A percentile compares a stretch with the other conserved stretches of the same genome.
Evolutionary conservation across 2,329 filamentous ascomycete genomes (phyloP).

Genomic region (Alternaria angustiovoidea): DNA sequence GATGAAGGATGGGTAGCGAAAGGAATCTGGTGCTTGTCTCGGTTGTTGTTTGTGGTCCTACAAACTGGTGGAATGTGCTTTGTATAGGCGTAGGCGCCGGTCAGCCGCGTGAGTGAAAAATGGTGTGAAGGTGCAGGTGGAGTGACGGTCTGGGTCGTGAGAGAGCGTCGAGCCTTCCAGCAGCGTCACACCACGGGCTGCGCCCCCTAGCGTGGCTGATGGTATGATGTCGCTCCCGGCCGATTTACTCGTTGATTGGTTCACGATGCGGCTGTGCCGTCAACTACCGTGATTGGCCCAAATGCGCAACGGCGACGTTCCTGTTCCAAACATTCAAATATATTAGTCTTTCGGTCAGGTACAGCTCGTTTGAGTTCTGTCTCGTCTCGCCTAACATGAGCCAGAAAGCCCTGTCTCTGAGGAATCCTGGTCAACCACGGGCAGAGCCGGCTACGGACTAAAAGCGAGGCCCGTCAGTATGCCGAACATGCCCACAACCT

Average conservation of each 20-base stretch:
- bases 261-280: conserved; percentile 15
- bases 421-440: background rate
- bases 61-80: conserved; percentile 35
- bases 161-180: conserved; percentile 14
- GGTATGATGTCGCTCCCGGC: conserved; percentile 12
- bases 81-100: conserved; percentile 39
- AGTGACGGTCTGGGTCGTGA: conserved; percentile 33
- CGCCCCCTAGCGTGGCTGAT: conserved; percentile 12
- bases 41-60: conserved; percentile 5
- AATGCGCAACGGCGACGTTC: background rate
- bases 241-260: conserved; percentile 20
- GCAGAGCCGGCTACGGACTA: background rate
- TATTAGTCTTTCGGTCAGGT: too few relatives aligned
- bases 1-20: conserved; percentile 15
- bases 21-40: conserved; percentile 27
- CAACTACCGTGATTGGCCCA: conserved; percentile 16
- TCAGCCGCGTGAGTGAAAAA: conserved; percentile 37
- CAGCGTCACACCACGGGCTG: conserved; percentile 34
- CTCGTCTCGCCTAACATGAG: too few relatives aligned
- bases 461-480: background rate
- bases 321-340: too few relatives aligned
- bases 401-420: background rate
- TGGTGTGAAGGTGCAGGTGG: conserved; percentile 28
- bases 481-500: background rate
- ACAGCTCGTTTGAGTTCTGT: too few relatives aligned